These are phyloP conservation scores for Didymella keratinophila DNA, from an alignment of 2,329 filamentous ascomycete genomes.

Conservation along the genomic window DNA sequence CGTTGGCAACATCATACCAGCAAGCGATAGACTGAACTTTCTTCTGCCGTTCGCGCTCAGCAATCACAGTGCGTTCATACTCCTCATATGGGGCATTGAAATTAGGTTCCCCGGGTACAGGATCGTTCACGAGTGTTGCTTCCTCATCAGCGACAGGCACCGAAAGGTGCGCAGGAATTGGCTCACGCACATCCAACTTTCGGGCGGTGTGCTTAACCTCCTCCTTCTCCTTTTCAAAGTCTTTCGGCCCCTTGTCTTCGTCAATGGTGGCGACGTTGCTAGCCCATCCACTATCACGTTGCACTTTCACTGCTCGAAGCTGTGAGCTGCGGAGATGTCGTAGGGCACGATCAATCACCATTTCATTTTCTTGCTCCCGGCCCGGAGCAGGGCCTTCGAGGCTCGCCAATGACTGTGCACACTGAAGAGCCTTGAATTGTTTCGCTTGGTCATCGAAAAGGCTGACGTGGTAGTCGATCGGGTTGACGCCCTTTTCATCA, in stretches of 20 bases:
- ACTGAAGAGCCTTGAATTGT: not conserved
- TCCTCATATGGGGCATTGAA: not conserved
- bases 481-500: not conserved
- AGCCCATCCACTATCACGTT: not conserved
- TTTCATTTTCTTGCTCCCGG: not conserved
- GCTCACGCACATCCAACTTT: not conserved
- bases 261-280: not conserved
- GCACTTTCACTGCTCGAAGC: not conserved
- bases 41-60: not conserved
- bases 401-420: not conserved
- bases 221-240: not conserved
- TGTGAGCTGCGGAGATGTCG: not conserved
- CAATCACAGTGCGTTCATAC: not conserved
- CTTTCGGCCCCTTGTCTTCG: not conserved
- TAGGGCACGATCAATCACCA: not conserved
- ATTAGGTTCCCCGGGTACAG: not conserved
- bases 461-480: not conserved
- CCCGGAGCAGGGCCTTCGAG: not conserved
- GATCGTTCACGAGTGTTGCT: not conserved
- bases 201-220: not conserved
- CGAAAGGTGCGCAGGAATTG: not conserved
- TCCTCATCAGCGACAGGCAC: not conserved
- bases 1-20: not conserved
- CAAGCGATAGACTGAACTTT: not conserved
- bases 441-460: not conserved